Evolutionary conservation across 2,329 filamentous ascomycete species (phyloP), one percentile per base, ranked within the genome.

Genomic region (Fusarium austroafricanum): DNA sequence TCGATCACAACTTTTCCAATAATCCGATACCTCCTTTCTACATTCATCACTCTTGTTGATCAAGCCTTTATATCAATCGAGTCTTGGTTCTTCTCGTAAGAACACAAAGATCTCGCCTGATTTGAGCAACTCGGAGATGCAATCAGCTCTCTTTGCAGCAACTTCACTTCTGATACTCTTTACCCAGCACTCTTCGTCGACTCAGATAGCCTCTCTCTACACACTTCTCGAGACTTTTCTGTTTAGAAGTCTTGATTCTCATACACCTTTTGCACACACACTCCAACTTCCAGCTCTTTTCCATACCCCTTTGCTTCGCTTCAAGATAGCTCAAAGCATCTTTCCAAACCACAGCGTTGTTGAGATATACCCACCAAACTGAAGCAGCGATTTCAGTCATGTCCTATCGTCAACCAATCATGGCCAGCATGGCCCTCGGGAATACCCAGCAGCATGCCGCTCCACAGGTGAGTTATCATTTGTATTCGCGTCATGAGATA

Each of bases 11-110:
- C 23, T 35, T 43, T 59, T 29, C 21, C 64, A 35, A 20, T 21
- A n/a, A 43, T 59, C 64, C 67, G 63, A 42, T 52, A 67, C 17
- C 42, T 17, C 47, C 18, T 26, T n/a, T 45, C 42, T 23, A n/a
- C 20, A 23, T 20, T 47, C 46, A 51, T 50, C 64, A 18, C 29
- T 26, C 51, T 56, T 28, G 14, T 39, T 23, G 21, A 42, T 35
- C 43, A 38, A 42, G 59, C 39, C 51, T 40, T 42, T 52, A 46
- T 6, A 12, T n/a, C 20, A 33, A 12, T 47, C 17, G 42, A 49
- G 38, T 21, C 18, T 35, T 39, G 38, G 8, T 50, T 67, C 43
- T 45, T 46, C 31, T 39, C 28, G 23, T 21, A n/a, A 50, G 23
- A 21, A 46, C 31, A 58, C 37, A 35, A 8, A 49, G 44, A 40